Evolutionary conservation across 2,329 filamentous ascomycete species (phyloP), one percentile per base, ranked within the genome.

Genomic region (Lecanicillium sp.): DNA sequence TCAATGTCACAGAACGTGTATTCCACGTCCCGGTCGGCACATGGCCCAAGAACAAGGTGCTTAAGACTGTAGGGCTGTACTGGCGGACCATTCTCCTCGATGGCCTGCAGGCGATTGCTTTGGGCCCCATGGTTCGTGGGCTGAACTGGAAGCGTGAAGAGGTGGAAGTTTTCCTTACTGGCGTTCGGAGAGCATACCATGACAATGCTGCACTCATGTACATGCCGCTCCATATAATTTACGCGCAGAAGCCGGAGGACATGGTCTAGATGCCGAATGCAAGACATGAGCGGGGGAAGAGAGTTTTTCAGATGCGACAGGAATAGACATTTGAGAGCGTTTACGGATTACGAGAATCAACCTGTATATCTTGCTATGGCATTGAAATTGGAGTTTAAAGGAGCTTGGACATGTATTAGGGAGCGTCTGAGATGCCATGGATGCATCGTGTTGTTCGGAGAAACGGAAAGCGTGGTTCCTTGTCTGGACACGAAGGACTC

Each of bases 151-250:
- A 62, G 14, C 65, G 64, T 24, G 69, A 73, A 29, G 63, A 77
- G 51, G 71, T 75, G 9, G 70, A 77, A 52, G 52, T 72, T 11
- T 73, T 73, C 51, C 65, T 78, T 14, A 61, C 73, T 11, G 63
- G 70, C 15, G 72, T 77, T 14, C 63, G 72, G 52, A 72, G 64
- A 51, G 72, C 70, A n/a, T 75, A 74, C 53, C 62, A 64, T 52
- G 71, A 74, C 47, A 70, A 69, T 41, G 56, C 60, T 48, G 62
- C 62, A 54, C 67, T 72, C 55, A 64, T 69, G 65, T 78, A 76
- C 52, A 79, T 80, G 76, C 75, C 75, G 8, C 64, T 78, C 54
- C 70, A 77, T 56, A 67, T 79, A 44, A 64, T 78, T 11, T 78
- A 75, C 54, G 76, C 69, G 14, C 77, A 79, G 59, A 78, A 72